These are phyloP conservation scores for Talaromyces adpressus DNA, from an alignment of 495 filamentous ascomycete species.

Conservation along the genomic window DNA sequence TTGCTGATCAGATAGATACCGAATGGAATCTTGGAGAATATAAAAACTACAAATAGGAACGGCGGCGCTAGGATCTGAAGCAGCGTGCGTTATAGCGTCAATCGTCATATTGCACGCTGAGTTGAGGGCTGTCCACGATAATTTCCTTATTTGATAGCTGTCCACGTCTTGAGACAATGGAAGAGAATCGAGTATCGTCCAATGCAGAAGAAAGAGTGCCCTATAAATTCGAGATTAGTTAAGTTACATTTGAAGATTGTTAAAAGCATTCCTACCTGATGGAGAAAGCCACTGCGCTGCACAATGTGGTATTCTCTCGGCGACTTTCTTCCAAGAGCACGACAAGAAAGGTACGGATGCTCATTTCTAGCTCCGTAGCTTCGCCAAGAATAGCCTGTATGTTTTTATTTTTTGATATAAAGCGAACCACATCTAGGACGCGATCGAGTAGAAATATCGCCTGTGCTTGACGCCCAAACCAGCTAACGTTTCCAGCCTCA, in stretches of 20 bases:
- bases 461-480: constrained; percentile 2
- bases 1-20: neutral
- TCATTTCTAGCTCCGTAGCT: neutral
- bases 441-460: neutral
- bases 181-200: neutral
- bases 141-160: neutral
- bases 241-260: neutral
- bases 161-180: neutral
- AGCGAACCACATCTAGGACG: neutral
- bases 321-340: constrained; percentile 1
- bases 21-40: neutral
- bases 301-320: neutral
- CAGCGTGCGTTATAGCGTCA: neutral
- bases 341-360: neutral
- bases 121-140: neutral
- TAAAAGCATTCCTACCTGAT: neutral
- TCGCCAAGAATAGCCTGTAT: neutral
- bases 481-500: neutral
- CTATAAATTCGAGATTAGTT: neutral
- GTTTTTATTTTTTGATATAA: neutral
- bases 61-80: neutral
- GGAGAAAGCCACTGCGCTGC: constrained; percentile 1
- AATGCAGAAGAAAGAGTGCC: neutral
- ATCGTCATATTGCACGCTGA: neutral
- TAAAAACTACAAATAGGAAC: neutral